Evolutionary conservation across 2,329 filamentous ascomycete genomes (phyloP).

Genomic region (Bipolaris oryzae): DNA sequence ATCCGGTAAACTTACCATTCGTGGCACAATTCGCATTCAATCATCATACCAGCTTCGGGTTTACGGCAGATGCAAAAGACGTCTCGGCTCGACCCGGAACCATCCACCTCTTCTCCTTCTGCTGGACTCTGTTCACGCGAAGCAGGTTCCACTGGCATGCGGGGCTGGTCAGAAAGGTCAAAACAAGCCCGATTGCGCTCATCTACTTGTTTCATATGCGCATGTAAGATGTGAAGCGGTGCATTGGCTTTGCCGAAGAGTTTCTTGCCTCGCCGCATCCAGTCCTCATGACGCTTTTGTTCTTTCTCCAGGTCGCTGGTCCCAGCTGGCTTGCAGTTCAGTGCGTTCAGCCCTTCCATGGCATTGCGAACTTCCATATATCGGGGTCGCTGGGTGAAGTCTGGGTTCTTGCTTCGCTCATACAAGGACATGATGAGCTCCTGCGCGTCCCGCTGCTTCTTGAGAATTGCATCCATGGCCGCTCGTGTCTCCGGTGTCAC

Average conservation of each 20-base stretch:
- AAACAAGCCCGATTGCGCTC: constrained; percentile 92
- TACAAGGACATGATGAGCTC: constrained; percentile 83
- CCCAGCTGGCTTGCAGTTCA: constrained; percentile 90
- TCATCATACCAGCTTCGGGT: constrained; percentile 98
- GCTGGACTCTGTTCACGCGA: constrained; percentile 77
- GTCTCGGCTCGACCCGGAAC: constrained; percentile 64
- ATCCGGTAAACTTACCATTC: constrained; percentile 73
- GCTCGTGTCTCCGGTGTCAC: constrained; percentile 81
- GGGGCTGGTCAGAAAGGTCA: constrained; percentile 84
- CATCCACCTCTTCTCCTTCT: constrained; percentile 54
- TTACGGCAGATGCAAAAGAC: constrained; percentile 97
- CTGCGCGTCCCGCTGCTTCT: constrained; percentile 94
- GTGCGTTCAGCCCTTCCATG: constrained; percentile 81
- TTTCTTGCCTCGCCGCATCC: constrained; percentile 98
- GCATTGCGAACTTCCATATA: constrained; percentile 91
- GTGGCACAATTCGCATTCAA: constrained; percentile 96
- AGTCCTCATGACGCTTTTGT: constrained; percentile 93
- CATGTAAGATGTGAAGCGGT: constrained; percentile 91
- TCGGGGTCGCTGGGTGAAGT: constrained; percentile 79
- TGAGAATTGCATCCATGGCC: constrained; percentile 86
- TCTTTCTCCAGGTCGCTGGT: constrained; percentile 93
- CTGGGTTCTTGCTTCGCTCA: constrained; percentile 74
- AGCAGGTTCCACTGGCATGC: constrained; percentile 87
- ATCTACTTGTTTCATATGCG: constrained; percentile 91
- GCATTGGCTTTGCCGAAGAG: constrained; percentile 98